Conservation (phyloP, 768 basidiomycete species). For the Tubosaeta brunneosetosa region DNA sequence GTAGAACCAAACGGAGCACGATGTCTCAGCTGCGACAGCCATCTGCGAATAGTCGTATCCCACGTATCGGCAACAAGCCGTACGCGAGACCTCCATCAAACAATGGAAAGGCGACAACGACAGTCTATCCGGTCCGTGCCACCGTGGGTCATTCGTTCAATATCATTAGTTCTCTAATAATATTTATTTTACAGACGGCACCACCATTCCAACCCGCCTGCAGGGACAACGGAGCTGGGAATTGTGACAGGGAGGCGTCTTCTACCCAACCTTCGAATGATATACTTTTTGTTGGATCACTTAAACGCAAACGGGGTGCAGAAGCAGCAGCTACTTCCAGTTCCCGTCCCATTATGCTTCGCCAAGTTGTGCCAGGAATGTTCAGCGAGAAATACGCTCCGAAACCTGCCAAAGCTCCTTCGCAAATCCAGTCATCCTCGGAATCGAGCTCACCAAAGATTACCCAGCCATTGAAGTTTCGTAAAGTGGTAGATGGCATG, state of each 20-base stretch:
- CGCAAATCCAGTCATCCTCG: constrained; percentile 9
- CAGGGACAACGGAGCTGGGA: constrained; percentile 9
- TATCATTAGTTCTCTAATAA: background rate
- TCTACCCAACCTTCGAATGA: constrained; percentile 7
- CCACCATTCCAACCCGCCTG: constrained; percentile 7
- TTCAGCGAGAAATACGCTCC: constrained; percentile 26
- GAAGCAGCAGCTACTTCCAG: constrained; percentile 17
- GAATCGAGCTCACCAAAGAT: constrained; percentile 18
- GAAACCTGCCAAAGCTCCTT: constrained; percentile 15
- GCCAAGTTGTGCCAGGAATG: constrained; percentile 37
- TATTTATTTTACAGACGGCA: constrained; percentile 3
- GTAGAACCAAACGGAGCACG: constrained; percentile 18
- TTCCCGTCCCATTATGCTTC: constrained; percentile 27
- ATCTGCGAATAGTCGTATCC: constrained; percentile 50
- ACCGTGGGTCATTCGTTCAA: constrained; percentile 14
- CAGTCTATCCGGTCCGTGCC: constrained; percentile 1
- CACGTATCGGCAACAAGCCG: constrained; percentile 55
- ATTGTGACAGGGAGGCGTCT: constrained; percentile 7
- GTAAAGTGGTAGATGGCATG: constrained; percentile 38
- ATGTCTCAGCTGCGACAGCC: constrained; percentile 49
- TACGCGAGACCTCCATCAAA: constrained; percentile 41
- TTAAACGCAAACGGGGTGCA: constrained; percentile 31
- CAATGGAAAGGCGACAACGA: constrained; percentile 5
- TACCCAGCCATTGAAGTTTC: constrained; percentile 33
- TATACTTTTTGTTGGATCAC: constrained; percentile 11